These are phyloP conservation scores for Agastache rugosa DNA, from an alignment of 257 asterid species.

Conservation along the genomic window DNA sequence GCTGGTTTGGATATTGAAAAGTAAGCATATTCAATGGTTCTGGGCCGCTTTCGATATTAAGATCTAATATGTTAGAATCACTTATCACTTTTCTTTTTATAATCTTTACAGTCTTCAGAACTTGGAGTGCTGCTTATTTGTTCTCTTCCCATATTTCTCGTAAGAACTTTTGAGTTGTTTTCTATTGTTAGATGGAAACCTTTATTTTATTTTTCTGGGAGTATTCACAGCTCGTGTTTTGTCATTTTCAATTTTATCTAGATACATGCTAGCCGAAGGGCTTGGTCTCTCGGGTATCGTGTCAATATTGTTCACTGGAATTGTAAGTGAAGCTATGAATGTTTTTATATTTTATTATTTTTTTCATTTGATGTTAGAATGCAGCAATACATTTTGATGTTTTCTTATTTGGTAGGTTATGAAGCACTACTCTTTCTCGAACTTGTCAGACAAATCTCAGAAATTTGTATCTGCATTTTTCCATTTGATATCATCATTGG, in stretches of 20 bases:
- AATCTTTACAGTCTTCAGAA: conserved; percentile 82
- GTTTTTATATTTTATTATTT: conserved; percentile 27
- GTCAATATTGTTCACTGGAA: conserved; percentile 97
- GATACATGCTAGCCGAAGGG: conserved; percentile 99
- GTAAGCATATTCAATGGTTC: conserved; percentile 52
- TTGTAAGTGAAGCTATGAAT: conserved; percentile 60
- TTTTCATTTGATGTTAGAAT: conserved; percentile 33
- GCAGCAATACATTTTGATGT: conserved; percentile 30
- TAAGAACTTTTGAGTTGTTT: conserved; percentile 51
- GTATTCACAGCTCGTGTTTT: conserved; percentile 24
- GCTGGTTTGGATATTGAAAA: conserved; percentile 98
- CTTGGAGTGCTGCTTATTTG: conserved; percentile 98
- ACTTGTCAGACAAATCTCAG: conserved; percentile 94
- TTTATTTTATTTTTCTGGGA: conserved; percentile 12
- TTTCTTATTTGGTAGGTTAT: conserved; percentile 69
- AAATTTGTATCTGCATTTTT: conserved; percentile 95
- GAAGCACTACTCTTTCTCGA: conserved; percentile 92
- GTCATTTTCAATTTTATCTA: conserved; percentile 42
- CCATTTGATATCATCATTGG: conserved; percentile 94
- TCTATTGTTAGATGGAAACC: conserved; percentile 29
- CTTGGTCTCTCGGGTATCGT: conserved; percentile 98
- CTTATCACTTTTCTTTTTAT: conserved; percentile 26
- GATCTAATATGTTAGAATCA: conserved; percentile 23
- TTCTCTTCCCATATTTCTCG: conserved; percentile 99
- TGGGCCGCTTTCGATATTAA: conserved; percentile 13